Conservation (phyloP, 345 rosid species). For the Brassica juncea region DNA sequence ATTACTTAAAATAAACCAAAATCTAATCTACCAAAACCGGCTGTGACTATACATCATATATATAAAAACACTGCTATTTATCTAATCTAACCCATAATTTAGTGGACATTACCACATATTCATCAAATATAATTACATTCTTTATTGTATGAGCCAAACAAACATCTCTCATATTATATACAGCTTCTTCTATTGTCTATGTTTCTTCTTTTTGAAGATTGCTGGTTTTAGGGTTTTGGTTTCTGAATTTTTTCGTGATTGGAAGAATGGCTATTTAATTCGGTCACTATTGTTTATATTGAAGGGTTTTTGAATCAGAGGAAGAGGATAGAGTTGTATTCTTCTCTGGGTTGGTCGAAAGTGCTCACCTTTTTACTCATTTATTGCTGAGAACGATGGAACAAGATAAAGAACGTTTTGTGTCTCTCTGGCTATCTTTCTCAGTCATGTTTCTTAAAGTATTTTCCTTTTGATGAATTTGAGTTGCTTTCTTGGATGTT, state of each 20-base stretch:
- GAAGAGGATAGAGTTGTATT: constrained; percentile 26
- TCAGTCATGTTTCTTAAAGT: background rate
- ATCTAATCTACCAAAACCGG: background rate
- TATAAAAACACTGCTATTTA: too few relatives aligned
- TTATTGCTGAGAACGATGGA: constrained; percentile 42
- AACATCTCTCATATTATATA: too few relatives aligned
- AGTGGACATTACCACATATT: too few relatives aligned
- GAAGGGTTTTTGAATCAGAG: constrained; percentile 3
- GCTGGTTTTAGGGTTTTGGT: background rate
- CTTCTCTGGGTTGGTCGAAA: constrained; percentile 8
- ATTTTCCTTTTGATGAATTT: background rate
- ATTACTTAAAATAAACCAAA: background rate
- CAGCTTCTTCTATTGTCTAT: too few relatives aligned
- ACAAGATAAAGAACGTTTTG: constrained; percentile 42
- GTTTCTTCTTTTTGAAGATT: too few relatives aligned
- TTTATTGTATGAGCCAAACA: too few relatives aligned
- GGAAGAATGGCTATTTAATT: background rate
- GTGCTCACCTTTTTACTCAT: constrained; percentile 12
- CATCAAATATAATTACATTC: too few relatives aligned
- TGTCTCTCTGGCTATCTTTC: background rate
- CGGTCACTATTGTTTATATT: background rate
- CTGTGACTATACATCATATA: too few relatives aligned
- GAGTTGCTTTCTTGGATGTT: background rate
- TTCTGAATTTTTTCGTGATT: too few relatives aligned
- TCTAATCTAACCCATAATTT: too few relatives aligned